Evolutionary conservation across 257 asterid species (phyloP).

Genomic region (Petunia secreta): DNA sequence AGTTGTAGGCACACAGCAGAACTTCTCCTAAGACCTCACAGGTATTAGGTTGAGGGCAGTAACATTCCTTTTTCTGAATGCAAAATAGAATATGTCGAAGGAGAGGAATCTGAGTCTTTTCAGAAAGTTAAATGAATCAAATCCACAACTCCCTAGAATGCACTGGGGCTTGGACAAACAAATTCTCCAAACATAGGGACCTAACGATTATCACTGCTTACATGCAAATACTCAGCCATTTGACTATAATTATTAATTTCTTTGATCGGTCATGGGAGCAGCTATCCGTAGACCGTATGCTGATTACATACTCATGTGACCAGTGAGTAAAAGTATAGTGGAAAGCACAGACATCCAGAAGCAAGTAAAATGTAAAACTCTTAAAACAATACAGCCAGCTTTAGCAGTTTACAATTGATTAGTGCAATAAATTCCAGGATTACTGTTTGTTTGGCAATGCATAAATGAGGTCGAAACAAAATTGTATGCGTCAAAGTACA

Average conservation of each 20-base stretch:
- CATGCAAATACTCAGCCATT: neutral
- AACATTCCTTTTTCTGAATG: neutral
- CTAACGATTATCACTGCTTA: neutral
- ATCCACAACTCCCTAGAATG: neutral
- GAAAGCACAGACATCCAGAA: neutral
- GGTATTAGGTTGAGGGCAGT: neutral
- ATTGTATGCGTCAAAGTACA: neutral
- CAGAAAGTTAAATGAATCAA: neutral
- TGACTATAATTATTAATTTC: neutral
- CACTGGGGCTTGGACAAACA: neutral
- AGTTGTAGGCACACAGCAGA: too few species aligned
- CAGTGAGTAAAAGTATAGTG: neutral
- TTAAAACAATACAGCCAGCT: neutral
- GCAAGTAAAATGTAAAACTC: neutral
- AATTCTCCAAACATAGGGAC: neutral
- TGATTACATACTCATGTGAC: neutral
- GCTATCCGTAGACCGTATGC: neutral
- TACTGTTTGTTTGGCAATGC: neutral
- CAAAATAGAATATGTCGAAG: neutral
- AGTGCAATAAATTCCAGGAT: neutral
- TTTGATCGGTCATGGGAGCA: neutral
- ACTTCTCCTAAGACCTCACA: neutral
- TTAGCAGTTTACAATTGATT: neutral
- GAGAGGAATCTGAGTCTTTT: neutral
- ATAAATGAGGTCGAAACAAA: neutral